Evolutionary conservation across 352 stramenopile genomes (phyloP), one percentile per base, ranked within the genome.

Genomic region (Pythium folliculosum): DNA sequence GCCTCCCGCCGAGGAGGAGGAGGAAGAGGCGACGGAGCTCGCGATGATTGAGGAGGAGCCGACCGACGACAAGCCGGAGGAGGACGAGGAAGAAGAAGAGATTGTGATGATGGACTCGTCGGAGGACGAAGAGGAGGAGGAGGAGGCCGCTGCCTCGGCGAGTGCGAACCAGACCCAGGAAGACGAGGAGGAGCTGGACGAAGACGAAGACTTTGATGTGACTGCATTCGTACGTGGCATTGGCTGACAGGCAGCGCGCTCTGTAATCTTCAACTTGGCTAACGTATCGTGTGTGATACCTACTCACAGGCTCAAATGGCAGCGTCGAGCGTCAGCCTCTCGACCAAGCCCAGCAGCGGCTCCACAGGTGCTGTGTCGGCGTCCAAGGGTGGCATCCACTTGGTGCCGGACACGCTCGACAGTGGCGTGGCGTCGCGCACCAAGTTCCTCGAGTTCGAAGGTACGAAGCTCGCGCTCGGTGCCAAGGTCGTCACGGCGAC

Each of bases 341-440:
- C 66, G 14, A 52, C 35, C 16, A 48, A n/a, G 32, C 35, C 67
- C 16, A 44, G 38, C 38, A 44, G 9, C 14, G 12, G 50, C 0
- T n/a, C 50, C 13, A 38, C 30, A 2, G 23, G 16, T 13, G 13
- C 25, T 16, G 19, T 51, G 13, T 3, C 57, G 40, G 23, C 51
- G 0, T 45, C 53, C 37, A 63, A 59, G 61, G 44, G 47, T 0
- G 37, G 25, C 25, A 44, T 63, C 22, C 23, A 48, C 2, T 59
- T 74, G 23, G 67, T 77, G 1, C 66, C 71, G 1, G 71, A 73
- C 40, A 60, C 62, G 22, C 61, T 94, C 10, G 81, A 95, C 70
- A 96, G 88, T 49, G 86, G 86, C 8, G 80, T 85, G 0, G 79
- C 76, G 19, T 67, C 76, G 27, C 77, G 77, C 58, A 72, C 79